Percentiles rank a stretch among this genome's conserved stretches.
These are phyloP conservation scores for Oryza australiensis DNA, from an alignment of 176 grass and related monocot species.

Conservation along the genomic window DNA sequence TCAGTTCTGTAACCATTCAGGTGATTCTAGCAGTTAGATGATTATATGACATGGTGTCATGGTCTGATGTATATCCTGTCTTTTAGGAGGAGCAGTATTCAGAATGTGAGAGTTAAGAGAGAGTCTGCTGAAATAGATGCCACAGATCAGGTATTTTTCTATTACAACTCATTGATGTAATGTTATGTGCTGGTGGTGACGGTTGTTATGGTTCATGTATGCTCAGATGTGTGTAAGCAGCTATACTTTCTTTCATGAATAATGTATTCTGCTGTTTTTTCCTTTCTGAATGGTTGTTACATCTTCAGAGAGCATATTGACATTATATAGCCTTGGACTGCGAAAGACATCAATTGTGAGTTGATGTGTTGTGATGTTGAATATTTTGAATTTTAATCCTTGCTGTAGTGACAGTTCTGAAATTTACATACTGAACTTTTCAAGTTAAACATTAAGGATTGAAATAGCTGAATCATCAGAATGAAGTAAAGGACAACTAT, in stretches of 20 bases:
- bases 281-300: not conserved
- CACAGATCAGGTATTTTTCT: conserved; percentile 51
- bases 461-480: not conserved
- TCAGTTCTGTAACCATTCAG: conserved; percentile 9
- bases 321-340: not conserved
- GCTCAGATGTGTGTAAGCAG: conserved; percentile 11
- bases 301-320: not conserved
- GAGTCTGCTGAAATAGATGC: conserved; percentile 62
- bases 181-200: not conserved
- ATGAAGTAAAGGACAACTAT: not conserved
- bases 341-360: not conserved
- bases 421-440: not conserved
- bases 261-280: not conserved
- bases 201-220: conserved; percentile 13
- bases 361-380: not conserved
- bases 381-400: conserved; percentile 17
- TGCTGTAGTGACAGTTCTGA: not conserved
- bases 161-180: conserved; percentile 26
- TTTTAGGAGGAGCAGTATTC: conserved; percentile 61
- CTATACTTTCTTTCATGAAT: not conserved
- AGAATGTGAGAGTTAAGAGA: conserved; percentile 62
- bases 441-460: not conserved
- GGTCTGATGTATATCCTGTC: not conserved
- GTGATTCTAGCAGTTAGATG: not conserved
- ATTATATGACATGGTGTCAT: conserved; percentile 6